These are phyloP conservation scores for Poronia punctata DNA, from an alignment of 495 filamentous ascomycete species.

Conservation along the genomic window DNA sequence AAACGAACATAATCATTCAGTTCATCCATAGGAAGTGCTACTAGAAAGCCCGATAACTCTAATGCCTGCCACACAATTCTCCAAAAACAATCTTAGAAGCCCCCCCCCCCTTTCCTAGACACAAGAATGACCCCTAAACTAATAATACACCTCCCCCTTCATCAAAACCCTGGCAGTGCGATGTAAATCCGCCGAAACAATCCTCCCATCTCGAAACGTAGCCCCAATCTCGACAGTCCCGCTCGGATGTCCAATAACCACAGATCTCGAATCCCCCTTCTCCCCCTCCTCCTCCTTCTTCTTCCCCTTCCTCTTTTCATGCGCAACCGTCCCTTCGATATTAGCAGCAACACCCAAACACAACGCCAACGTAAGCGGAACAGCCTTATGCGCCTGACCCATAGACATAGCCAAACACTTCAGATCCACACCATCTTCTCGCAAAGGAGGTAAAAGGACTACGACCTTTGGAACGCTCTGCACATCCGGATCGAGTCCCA, in stretches of 20 bases:
- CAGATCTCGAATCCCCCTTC: constrained; percentile 1
- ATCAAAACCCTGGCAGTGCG: constrained; percentile 51
- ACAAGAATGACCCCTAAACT: neutral
- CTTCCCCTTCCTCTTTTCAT: constrained; percentile 21
- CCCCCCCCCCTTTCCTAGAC: neutral
- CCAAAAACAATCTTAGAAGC: neutral
- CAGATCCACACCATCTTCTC: constrained; percentile 32
- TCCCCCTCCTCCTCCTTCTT: neutral
- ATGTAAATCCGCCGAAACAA: constrained; percentile 42
- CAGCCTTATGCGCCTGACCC: constrained; percentile 58
- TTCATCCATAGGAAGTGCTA: too few species aligned
- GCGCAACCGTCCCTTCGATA: constrained; percentile 41
- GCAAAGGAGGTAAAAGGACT: constrained; percentile 47
- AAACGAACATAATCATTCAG: too few species aligned
- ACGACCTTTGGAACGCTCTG: constrained; percentile 63
- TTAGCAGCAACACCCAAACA: constrained; percentile 53
- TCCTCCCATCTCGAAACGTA: constrained; percentile 30
- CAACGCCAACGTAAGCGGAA: constrained; percentile 55
- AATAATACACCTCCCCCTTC: constrained; percentile 50
- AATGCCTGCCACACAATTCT: neutral
- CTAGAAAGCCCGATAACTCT: too few species aligned
- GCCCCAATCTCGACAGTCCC: constrained; percentile 53
- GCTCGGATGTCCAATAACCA: constrained; percentile 55
- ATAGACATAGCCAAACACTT: constrained; percentile 41
- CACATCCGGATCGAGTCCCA: constrained; percentile 54